Conservation (phyloP, 768 basidiomycete species). For the Crucibulum laeve region DNA sequence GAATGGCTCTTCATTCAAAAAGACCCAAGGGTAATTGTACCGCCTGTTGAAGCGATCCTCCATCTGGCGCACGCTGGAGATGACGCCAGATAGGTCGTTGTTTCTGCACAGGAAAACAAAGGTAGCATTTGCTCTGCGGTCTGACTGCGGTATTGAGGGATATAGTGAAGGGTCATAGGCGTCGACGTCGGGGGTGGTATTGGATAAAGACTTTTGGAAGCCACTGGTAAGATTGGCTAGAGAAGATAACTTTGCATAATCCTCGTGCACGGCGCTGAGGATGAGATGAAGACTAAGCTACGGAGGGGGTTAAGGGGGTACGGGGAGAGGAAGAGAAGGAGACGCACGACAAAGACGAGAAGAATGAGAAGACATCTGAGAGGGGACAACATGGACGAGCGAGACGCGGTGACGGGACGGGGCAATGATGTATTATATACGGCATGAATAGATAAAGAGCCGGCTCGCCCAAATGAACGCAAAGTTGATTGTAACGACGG, state of each 20-base stretch:
- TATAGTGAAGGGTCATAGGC: not conserved
- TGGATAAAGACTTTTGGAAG: conserved; percentile 9
- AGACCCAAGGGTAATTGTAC: conserved; percentile 76
- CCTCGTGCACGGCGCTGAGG: conserved; percentile 44
- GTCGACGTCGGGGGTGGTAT: not conserved
- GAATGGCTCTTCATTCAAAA: conserved; percentile 81
- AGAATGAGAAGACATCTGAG: conserved; percentile 52
- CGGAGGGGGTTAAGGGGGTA: too few species aligned
- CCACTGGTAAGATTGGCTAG: conserved; percentile 31
- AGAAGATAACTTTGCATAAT: conserved; percentile 43
- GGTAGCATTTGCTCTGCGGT: conserved; percentile 61
- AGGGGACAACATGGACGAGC: conserved; percentile 37
- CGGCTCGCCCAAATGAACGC: too few species aligned
- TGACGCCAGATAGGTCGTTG: conserved; percentile 44
- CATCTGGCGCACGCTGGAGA: conserved; percentile 57
- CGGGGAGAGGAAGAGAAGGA: not conserved
- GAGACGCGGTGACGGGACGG: conserved; percentile 9
- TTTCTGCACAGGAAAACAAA: conserved; percentile 73
- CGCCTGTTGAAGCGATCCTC: conserved; percentile 84
- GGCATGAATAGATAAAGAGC: too few species aligned
- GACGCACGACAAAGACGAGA: conserved; percentile 22
- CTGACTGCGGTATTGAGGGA: not conserved
- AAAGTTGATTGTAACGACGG: too few species aligned
- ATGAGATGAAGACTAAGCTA: conserved; percentile 57
- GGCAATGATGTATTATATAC: conserved; percentile 4